phyloP scores from a whole-genome alignment of 805 yeast species.

The Clavispora asparagi region DNA sequence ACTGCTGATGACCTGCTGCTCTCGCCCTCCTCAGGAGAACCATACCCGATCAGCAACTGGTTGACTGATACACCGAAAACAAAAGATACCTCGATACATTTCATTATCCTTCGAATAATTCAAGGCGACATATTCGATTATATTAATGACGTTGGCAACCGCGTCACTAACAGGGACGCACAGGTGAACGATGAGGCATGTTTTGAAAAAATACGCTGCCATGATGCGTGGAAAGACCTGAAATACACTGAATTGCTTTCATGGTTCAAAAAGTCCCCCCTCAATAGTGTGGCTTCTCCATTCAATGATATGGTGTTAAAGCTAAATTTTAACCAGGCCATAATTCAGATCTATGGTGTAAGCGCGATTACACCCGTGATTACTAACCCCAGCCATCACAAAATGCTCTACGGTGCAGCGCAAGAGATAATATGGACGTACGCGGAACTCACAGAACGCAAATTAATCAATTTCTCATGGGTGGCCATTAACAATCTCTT shows the following conservation, averaged over 20 bases:
- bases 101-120: conserved; percentile 5
- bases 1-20: conserved; percentile 6
- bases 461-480: conserved; percentile 13
- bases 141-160: conserved; percentile 4
- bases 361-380: conserved; percentile 8
- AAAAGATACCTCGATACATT: conserved; percentile 4
- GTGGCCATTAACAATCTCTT: conserved; percentile 13
- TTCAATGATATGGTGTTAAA: conserved; percentile 6
- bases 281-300: background rate
- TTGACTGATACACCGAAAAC: background rate
- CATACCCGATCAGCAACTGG: background rate
- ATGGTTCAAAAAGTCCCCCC: conserved; percentile 3
- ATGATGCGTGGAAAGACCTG: conserved; percentile 5
- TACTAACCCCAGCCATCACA: conserved; percentile 1
- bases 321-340: conserved; percentile 9
- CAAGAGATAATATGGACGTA: conserved; percentile 10
- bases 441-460: conserved; percentile 2
- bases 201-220: background rate
- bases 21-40: background rate
- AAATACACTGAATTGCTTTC: conserved; percentile 1
- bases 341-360: conserved; percentile 7
- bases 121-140: conserved; percentile 6
- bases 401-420: conserved; percentile 7
- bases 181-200: background rate
- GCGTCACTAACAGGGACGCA: background rate